Evolutionary conservation across 2,329 filamentous ascomycete species (phyloP), one percentile per base, ranked within the genome.

Genomic region (Fusarium sp.): DNA sequence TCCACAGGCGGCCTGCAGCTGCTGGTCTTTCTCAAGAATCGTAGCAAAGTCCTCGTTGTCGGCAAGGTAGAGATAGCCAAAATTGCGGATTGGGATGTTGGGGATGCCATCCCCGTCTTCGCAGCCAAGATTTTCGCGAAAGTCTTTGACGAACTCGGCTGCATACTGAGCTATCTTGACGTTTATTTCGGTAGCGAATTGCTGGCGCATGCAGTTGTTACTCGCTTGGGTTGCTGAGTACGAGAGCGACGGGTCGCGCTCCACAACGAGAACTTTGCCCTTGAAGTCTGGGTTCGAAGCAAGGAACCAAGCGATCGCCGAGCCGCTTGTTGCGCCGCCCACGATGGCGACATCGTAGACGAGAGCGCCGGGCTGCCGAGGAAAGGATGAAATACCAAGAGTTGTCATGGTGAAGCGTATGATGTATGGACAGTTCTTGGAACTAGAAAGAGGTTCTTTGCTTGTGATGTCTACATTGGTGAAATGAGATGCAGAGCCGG

Each of bases 201-300:
- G 65, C 40, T 65, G 65, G 7, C 61, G 51, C 61, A 67, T 65
- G 13, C 65, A 67, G 9, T 62, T 65, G 4, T 67, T 67, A 46
- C 61, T 65, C 6, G 65, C 65, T 15, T 62, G 50, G 7, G 65
- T 67, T 30, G 65, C 56, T 2, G 62, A 67, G 34, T 47, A 53
- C 15, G 51, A 18, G 23, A 62, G 46, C 3, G 56, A 65, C 1
- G 56, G 56, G 6, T 58, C 52, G 7, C 44, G 41, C 15, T 67
- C 65, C 8, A 67, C 31, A 12, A 67, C 62, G 7, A 65, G 57
- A n/a, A 55, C 41, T 6, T 54, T 54, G 13, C 56, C 65, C 7
- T 65, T 52, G 7, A 67, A 67, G 31, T 67, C 52, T 1, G 62
- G 37, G 37, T 62, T 67, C 2, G 62, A 57, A 5, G 43, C 41